Evolutionary conservation across 345 rosid genomes (phyloP).

Genomic region (Hibiscus mutabilis): DNA sequence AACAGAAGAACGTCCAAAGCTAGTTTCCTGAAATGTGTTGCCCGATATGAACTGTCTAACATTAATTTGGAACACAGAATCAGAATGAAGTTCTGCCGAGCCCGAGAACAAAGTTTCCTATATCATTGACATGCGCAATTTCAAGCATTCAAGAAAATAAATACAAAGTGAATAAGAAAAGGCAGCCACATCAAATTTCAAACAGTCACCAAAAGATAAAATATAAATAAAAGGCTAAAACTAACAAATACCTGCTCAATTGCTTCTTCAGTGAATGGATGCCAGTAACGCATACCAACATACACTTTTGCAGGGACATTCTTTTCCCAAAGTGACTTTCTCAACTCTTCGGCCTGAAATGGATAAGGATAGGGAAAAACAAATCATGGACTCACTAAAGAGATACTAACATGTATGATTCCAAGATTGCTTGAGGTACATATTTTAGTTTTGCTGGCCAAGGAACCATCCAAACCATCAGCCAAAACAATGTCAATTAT

Average conservation of each 20-base stretch:
- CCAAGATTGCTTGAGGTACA: background rate
- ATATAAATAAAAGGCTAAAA: background rate
- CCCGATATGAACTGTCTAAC: background rate
- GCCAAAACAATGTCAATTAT: background rate
- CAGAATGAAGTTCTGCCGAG: background rate
- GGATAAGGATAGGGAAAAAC: conserved; percentile 2
- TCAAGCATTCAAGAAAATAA: background rate
- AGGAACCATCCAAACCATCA: conserved; percentile 3
- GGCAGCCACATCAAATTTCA: background rate
- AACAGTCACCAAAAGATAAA: background rate
- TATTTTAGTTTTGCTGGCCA: background rate
- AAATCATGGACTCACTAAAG: conserved; percentile 5
- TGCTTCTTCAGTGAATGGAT: conserved; percentile 98
- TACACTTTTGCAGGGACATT: conserved; percentile 84
- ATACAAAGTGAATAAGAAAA: background rate
- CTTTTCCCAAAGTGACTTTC: conserved; percentile 78
- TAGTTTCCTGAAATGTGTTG: background rate
- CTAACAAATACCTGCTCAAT: conserved; percentile 67
- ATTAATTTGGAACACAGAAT: background rate
- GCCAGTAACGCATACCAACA: conserved; percentile 99
- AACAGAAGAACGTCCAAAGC: background rate
- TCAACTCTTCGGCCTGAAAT: conserved; percentile 79
- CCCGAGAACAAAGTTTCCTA: background rate
- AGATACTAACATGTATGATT: background rate
- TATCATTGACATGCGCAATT: background rate